These are phyloP conservation scores for Fusarium sp. DNA, from an alignment of 2,329 filamentous ascomycete species.

Conservation along the genomic window DNA sequence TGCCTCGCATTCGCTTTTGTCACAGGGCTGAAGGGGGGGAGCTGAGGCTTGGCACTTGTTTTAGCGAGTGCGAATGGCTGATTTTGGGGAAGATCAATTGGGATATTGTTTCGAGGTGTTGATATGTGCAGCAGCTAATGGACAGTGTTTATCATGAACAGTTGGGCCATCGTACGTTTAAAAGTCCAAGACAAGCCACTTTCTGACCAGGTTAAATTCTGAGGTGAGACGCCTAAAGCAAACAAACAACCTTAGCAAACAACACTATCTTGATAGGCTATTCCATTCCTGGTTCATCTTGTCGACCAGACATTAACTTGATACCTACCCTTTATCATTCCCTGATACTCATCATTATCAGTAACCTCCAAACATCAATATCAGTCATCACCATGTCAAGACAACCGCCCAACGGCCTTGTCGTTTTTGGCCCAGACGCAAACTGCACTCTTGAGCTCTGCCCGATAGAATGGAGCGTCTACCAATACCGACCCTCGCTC, in stretches of 20 bases:
- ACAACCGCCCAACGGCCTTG: constrained; percentile 20
- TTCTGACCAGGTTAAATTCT: not conserved
- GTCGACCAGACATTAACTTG: not conserved
- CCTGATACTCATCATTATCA: not conserved
- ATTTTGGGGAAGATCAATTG: not conserved
- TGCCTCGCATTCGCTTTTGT: constrained; percentile 25
- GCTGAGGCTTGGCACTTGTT: constrained; percentile 12
- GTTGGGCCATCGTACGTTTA: not conserved
- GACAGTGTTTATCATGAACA: not conserved
- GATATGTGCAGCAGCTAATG: not conserved
- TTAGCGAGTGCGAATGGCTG: constrained; percentile 22
- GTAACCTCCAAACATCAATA: not conserved
- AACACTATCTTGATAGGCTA: not conserved
- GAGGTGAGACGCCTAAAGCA: constrained; percentile 5
- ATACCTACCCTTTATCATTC: not conserved
- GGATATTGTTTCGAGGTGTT: not conserved
- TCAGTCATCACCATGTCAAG: constrained; percentile 24
- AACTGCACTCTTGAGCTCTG: constrained; percentile 65
- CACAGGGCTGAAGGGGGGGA: constrained; percentile 27
- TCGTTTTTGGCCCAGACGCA: constrained; percentile 58
- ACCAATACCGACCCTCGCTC: constrained; percentile 60
- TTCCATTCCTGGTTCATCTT: not conserved
- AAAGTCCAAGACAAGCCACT: not conserved
- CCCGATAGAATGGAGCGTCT: constrained; percentile 58
- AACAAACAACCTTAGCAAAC: not conserved